Percentiles rank a stretch among this genome's conserved stretches.
Evolutionary conservation across 108 stramenopile species (phyloP).

Genomic region (Halocafeteria seosinensis): DNA sequence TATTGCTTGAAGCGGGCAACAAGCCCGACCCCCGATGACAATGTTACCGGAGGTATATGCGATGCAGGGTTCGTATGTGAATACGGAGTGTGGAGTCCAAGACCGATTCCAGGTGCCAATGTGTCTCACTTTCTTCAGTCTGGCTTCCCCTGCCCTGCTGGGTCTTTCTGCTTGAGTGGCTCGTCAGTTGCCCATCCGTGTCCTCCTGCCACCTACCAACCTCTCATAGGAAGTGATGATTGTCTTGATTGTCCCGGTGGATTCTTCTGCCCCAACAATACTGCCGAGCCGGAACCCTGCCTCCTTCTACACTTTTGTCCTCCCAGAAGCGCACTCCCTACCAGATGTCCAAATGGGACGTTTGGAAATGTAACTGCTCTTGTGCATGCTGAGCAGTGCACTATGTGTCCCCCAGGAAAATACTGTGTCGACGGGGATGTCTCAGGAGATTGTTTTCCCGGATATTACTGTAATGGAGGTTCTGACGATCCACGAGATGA

Average conservation of each 20-base stretch:
- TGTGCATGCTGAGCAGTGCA: constrained; percentile 6
- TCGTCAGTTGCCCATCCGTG: background rate
- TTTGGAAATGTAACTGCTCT: constrained; percentile 5
- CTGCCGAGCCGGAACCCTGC: background rate
- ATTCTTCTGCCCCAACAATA: background rate
- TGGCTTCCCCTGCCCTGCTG: background rate
- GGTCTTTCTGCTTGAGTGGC: background rate
- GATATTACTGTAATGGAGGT: too few relatives aligned
- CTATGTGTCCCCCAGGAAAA: constrained; percentile 20
- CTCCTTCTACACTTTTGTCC: background rate
- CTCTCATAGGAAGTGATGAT: background rate
- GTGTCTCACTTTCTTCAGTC: background rate
- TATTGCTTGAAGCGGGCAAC: background rate
- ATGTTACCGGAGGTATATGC: background rate
- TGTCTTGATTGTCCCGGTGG: background rate
- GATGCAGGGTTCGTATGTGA: background rate
- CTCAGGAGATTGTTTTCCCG: too few relatives aligned
- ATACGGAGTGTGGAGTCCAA: background rate
- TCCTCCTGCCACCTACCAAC: background rate
- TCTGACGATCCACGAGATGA: too few relatives aligned
- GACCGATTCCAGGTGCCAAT: background rate
- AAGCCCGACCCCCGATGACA: background rate
- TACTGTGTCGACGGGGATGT: too few relatives aligned
- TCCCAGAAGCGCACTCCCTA: background rate
- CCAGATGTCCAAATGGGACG: background rate